phyloP scores from a whole-genome alignment of 2,329 filamentous ascomycete genomes.

The Ceratocystis lukuohia region DNA sequence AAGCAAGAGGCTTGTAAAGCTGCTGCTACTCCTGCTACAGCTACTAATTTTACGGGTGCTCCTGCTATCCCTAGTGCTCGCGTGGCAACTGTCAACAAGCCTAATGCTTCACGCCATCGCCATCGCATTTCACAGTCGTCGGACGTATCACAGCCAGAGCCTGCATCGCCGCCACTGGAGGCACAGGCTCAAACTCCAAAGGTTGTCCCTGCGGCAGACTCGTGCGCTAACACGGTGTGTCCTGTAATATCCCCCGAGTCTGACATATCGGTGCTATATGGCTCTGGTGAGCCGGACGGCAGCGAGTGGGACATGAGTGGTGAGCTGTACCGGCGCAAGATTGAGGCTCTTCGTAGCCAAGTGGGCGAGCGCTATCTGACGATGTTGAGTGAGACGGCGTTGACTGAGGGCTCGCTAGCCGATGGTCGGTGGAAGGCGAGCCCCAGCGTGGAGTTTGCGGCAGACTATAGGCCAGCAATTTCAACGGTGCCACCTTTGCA shows the following conservation, averaged over 20 bases:
- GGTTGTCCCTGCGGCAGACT: conserved; percentile 15
- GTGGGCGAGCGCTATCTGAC: conserved; percentile 81
- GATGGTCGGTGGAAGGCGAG: conserved; percentile 36
- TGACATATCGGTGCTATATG: conserved; percentile 17
- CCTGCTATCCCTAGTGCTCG: neutral
- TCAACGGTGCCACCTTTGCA: conserved; percentile 6
- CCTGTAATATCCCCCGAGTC: conserved; percentile 11
- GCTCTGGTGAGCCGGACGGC: conserved; percentile 28
- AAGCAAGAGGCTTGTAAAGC: neutral
- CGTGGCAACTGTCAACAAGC: neutral
- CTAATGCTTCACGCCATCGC: neutral
- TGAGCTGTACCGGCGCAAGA: conserved; percentile 73
- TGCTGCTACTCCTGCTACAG: neutral
- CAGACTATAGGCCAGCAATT: neutral
- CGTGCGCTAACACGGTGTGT: neutral
- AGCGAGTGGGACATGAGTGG: conserved; percentile 54
- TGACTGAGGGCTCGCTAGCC: neutral
- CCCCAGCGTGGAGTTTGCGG: conserved; percentile 27
- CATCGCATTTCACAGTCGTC: conserved; percentile 19
- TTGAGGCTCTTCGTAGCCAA: conserved; percentile 72
- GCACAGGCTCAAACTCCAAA: conserved; percentile 14
- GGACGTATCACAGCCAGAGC: conserved; percentile 17
- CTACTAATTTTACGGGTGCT: conserved; percentile 10
- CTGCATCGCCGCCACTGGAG: conserved; percentile 14
- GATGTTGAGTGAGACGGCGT: conserved; percentile 58